Evolutionary conservation across 345 rosid genomes (phyloP).

Genomic region (Chamaenerion angustifolium): DNA sequence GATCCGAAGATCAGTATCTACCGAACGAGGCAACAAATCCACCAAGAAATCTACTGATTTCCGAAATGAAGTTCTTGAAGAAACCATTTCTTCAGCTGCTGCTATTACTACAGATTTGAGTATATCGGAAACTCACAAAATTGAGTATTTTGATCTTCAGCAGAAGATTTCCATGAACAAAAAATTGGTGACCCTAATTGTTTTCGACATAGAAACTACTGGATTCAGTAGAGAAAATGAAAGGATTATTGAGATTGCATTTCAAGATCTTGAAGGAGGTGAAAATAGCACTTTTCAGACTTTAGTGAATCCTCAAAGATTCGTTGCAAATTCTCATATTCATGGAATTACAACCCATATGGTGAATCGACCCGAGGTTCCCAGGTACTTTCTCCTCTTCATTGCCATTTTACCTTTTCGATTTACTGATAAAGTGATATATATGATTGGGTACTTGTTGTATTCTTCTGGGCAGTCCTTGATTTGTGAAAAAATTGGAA

Average conservation of each 20-base stretch:
- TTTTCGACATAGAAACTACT: slow-evolving; percentile 67
- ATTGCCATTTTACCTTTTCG: background rate
- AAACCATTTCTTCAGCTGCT: slow-evolving; percentile 29
- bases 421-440: too few species aligned
- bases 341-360: slow-evolving; percentile 59
- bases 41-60: slow-evolving; percentile 20
- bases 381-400: slow-evolving; percentile 38
- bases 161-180: slow-evolving; percentile 34
- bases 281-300: slow-evolving; percentile 75
- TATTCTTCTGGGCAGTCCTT: too few species aligned
- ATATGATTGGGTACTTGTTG: too few species aligned
- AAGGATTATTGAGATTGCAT: slow-evolving; percentile 64
- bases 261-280: slow-evolving; percentile 77
- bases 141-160: slow-evolving; percentile 31
- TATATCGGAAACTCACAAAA: slow-evolving; percentile 20
- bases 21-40: slow-evolving; percentile 21
- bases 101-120: slow-evolving; percentile 22
- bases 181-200: slow-evolving; percentile 45
- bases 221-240: slow-evolving; percentile 42
- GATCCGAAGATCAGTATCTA: slow-evolving; percentile 36
- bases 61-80: slow-evolving; percentile 25
- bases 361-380: slow-evolving; percentile 72
- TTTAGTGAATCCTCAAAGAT: slow-evolving; percentile 57
- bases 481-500: too few species aligned
- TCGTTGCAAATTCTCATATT: slow-evolving; percentile 28